phyloP scores from a whole-genome alignment of 805 yeast genomes.

The Teunomyces funiuensis region DNA sequence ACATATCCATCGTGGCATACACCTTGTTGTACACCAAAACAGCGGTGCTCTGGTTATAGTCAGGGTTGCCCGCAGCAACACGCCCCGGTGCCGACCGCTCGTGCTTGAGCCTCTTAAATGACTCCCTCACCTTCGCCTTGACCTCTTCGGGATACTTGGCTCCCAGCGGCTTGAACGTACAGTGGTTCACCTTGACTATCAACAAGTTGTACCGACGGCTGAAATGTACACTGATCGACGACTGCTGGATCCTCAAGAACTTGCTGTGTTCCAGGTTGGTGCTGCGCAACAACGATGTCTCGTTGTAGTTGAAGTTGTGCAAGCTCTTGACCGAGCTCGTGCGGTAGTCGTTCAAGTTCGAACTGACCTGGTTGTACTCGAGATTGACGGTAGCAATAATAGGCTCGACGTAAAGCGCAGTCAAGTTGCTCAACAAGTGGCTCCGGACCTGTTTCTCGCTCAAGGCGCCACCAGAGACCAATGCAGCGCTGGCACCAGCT shows the following conservation, averaged over 20 bases:
- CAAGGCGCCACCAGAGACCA: not conserved
- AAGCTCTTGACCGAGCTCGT: slow-evolving; percentile 24
- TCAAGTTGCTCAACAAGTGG: slow-evolving; percentile 32
- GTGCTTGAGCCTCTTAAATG: slow-evolving; percentile 14
- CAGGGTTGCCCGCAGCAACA: slow-evolving; percentile 7
- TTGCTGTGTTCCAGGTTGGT: slow-evolving; percentile 2
- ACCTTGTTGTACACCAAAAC: slow-evolving; percentile 25
- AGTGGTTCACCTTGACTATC: slow-evolving; percentile 24
- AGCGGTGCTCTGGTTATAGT: slow-evolving; percentile 21
- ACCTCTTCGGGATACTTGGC: slow-evolving; percentile 13
- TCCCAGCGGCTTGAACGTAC: slow-evolving; percentile 13
- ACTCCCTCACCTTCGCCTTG: slow-evolving; percentile 18
- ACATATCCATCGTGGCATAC: slow-evolving; percentile 13
- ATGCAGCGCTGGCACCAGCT: slow-evolving; percentile 17
- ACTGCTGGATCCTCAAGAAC: slow-evolving; percentile 12
- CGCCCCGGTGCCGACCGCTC: slow-evolving; percentile 13
- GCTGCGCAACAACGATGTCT: slow-evolving; percentile 3
- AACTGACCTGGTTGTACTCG: slow-evolving; percentile 27
- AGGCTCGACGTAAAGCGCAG: slow-evolving; percentile 39
- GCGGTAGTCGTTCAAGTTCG: slow-evolving; percentile 29
- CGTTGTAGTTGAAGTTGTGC: slow-evolving; percentile 14
- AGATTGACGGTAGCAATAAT: slow-evolving; percentile 34
- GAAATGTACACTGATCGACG: slow-evolving; percentile 20
- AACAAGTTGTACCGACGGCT: slow-evolving; percentile 22
- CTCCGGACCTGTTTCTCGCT: slow-evolving; percentile 37